Base-by-base conservation (phyloP, 2,329 filamentous ascomycete species). In the Pyricularia sp. region DNA sequence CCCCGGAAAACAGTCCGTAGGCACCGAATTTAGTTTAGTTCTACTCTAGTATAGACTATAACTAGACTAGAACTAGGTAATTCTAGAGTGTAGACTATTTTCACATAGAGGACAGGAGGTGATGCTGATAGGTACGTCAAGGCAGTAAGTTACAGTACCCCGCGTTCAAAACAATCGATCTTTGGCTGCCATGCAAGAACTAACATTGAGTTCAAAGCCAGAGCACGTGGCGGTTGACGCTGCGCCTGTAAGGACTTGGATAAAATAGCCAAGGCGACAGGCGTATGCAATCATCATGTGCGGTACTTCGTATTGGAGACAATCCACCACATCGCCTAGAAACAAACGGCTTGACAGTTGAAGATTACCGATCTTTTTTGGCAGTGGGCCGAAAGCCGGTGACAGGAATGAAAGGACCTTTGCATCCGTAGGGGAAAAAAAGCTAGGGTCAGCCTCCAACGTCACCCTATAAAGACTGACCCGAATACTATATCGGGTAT, bases 231-330 rank as follows among this genome's bases (percentile, higher is more conserved):
- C 58, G 23, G 26, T 28, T 20, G 59, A 63, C 23, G 59, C 25
- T 63, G 55, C 5, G 1, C 17, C 12, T 50, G 42, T 50, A 12
- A 14, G 3, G 33, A 14, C 11, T 14, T 61, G 10, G 25, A 23
- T 23, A 26, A 26, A 23, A n/a, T 7, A 26, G 59, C 59, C 59
- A 63, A 63, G 23, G 59, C 59, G 59, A 26, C 59, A 63, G 3
- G 33, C 33, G 14, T 28, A 63, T 63, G 59, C 59, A 63, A 63
- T 30, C 59, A 63, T 28, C 26, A 63, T 63, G 59, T 61, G 50
- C 50, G 23, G 66, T 61, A 28, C 66, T 67, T 67, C 66, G 66
- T 67, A 61, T 67, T 61, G 26, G 55, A 25, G 17, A 31, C 25
- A 25, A 33, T 9, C 23, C 58, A 61, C 25, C n/a, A n/a, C 6